Evolutionary conservation across 352 stramenopile species (phyloP).

Genomic region (Saprolegnia parasitica): DNA sequence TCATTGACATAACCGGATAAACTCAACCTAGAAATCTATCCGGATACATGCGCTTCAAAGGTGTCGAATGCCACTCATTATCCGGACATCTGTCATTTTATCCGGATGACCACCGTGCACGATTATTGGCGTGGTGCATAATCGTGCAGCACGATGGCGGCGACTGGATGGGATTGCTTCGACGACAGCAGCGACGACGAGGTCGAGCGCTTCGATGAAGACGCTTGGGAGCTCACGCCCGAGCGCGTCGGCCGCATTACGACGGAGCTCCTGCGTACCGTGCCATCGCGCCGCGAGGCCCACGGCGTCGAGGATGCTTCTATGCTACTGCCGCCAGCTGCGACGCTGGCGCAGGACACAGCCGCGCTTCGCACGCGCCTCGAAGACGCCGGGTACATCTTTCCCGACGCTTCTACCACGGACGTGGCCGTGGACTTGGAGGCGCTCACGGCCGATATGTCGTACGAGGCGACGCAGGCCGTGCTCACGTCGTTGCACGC

Average conservation of each 20-base stretch:
- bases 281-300: neutral
- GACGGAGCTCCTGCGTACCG: slow-evolving; percentile 1
- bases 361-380: neutral
- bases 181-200: slow-evolving; percentile 23
- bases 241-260: slow-evolving; percentile 3
- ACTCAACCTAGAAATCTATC: too few relatives aligned
- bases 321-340: neutral
- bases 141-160: neutral
- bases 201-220: neutral
- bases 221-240: neutral
- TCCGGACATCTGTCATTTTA: neutral
- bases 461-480: neutral
- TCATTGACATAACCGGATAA: too few relatives aligned
- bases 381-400: slow-evolving; percentile 6
- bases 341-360: neutral
- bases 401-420: neutral
- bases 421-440: slow-evolving; percentile 16
- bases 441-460: neutral
- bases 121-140: neutral
- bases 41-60: too few relatives aligned
- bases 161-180: slow-evolving; percentile 14
- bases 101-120: neutral
- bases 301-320: neutral
- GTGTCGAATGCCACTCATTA: too few relatives aligned
- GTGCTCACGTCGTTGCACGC: neutral